These are phyloP conservation scores for Lasiosphaeria ovina DNA, from an alignment of 495 filamentous ascomycete genomes.

Conservation along the genomic window DNA sequence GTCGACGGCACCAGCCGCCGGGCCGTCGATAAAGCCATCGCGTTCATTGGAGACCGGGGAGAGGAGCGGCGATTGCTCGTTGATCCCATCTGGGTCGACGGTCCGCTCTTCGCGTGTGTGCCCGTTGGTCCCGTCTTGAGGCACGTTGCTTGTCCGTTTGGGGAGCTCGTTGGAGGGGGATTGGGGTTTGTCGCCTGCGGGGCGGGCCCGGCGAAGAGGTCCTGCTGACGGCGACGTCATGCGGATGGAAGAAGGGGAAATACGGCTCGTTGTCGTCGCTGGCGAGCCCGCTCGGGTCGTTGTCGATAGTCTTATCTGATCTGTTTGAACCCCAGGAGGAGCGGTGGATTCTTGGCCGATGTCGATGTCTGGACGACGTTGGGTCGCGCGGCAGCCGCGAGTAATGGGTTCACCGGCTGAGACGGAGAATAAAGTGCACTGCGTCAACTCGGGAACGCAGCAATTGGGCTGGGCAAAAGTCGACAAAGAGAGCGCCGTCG, in stretches of 20 bases:
- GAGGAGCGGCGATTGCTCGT: constrained; percentile 61
- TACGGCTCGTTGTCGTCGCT: constrained; percentile 14
- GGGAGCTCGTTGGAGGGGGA: constrained; percentile 14
- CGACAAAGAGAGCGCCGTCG: neutral
- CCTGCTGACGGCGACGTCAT: constrained; percentile 39
- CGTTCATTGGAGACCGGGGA: constrained; percentile 42
- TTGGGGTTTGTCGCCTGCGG: constrained; percentile 24
- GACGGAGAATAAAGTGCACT: too few species aligned
- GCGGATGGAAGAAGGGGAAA: constrained; percentile 20
- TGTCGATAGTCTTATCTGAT: neutral
- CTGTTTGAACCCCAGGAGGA: neutral
- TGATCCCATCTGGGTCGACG: constrained; percentile 28
- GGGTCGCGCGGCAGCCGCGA: too few species aligned
- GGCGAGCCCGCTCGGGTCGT: constrained; percentile 1
- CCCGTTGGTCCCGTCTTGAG: constrained; percentile 12
- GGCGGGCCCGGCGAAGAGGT: constrained; percentile 27
- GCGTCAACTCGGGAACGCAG: too few species aligned
- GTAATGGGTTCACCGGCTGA: too few species aligned
- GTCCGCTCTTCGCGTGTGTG: constrained; percentile 11
- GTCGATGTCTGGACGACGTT: too few species aligned
- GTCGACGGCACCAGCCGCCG: constrained; percentile 39
- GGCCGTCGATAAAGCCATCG: constrained; percentile 38
- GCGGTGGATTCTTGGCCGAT: too few species aligned
- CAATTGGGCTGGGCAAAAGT: neutral
- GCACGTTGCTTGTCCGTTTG: constrained; percentile 10